Evolutionary conservation across 495 filamentous ascomycete species (phyloP).

Genomic region (Parmelia sp.): DNA sequence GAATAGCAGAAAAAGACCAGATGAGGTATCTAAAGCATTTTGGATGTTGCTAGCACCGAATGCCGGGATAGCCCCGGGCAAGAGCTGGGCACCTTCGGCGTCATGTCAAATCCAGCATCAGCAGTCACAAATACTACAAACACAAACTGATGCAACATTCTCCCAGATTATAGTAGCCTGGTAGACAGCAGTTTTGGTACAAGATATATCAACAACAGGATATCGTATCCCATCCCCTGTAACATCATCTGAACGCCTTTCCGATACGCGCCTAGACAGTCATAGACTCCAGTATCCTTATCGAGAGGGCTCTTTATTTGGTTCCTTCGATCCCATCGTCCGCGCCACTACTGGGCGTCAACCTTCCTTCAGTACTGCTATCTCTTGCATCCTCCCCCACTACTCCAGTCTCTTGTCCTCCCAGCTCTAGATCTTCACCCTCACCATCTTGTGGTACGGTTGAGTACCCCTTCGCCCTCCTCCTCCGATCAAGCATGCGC

Average conservation of each 20-base stretch:
- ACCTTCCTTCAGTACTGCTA: conserved; percentile 22
- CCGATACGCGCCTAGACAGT: neutral
- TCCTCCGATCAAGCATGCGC: conserved; percentile 86
- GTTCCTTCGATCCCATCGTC: conserved; percentile 14
- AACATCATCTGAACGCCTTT: neutral
- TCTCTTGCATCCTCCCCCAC: conserved; percentile 53
- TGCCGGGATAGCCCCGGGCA: neutral
- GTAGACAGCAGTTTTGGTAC: neutral
- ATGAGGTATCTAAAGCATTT: no score
- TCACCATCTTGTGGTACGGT: conserved; percentile 48
- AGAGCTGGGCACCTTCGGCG: neutral
- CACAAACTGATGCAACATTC: neutral
- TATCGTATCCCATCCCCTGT: neutral
- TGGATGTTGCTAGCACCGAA: no score
- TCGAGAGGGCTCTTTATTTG: conserved; percentile 7
- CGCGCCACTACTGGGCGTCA: conserved; percentile 24
- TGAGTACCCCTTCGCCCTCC: conserved; percentile 64
- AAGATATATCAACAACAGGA: neutral
- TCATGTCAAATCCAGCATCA: neutral
- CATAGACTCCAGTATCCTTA: neutral
- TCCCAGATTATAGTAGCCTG: neutral
- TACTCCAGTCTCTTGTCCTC: conserved; percentile 52
- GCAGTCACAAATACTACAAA: neutral
- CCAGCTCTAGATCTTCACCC: conserved; percentile 50
- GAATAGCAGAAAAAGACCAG: no score